Evolutionary conservation across 768 basidiomycete species (phyloP).

Genomic region (Obba rivulosa): DNA sequence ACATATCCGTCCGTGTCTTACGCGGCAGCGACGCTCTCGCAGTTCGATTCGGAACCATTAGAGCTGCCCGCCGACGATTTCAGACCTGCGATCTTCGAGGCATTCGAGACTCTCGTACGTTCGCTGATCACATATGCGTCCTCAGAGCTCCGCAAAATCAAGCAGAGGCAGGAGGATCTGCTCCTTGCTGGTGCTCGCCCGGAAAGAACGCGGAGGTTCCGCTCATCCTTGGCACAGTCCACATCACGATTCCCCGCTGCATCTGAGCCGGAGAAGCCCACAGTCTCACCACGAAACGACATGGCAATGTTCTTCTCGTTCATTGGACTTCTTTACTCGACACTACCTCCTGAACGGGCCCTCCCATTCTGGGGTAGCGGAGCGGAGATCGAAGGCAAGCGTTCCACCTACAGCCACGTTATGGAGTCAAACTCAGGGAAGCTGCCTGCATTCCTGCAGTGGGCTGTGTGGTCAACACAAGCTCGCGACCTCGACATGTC

Average conservation of each 20-base stretch:
- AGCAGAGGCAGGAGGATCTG: conserved; percentile 84
- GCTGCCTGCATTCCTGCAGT: conserved; percentile 76
- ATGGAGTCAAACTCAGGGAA: conserved; percentile 58
- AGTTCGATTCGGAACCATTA: conserved; percentile 31
- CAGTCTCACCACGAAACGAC: conserved; percentile 63
- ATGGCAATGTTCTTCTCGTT: conserved; percentile 81
- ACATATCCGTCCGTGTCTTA: conserved; percentile 21
- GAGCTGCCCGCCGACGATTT: conserved; percentile 45
- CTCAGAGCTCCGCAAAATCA: conserved; percentile 79
- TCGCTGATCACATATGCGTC: conserved; percentile 72
- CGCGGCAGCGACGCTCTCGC: conserved; percentile 15
- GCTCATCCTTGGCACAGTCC: conserved; percentile 30
- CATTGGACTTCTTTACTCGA: conserved; percentile 74
- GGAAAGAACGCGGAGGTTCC: conserved; percentile 51
- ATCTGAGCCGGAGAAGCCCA: conserved; percentile 25
- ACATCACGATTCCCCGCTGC: conserved; percentile 7
- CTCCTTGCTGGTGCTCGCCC: conserved; percentile 62
- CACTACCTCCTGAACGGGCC: conserved; percentile 68
- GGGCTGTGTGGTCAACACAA: conserved; percentile 86
- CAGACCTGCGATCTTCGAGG: conserved; percentile 48
- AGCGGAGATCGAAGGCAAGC: conserved; percentile 35
- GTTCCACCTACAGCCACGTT: conserved; percentile 49
- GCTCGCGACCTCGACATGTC: conserved; percentile 67
- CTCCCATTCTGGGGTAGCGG: conserved; percentile 84
- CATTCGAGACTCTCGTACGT: conserved; percentile 68